These are phyloP conservation scores for Trichomonas vaginalis DNA, from an alignment of 208 protist genomes.

Conservation along the genomic window DNA sequence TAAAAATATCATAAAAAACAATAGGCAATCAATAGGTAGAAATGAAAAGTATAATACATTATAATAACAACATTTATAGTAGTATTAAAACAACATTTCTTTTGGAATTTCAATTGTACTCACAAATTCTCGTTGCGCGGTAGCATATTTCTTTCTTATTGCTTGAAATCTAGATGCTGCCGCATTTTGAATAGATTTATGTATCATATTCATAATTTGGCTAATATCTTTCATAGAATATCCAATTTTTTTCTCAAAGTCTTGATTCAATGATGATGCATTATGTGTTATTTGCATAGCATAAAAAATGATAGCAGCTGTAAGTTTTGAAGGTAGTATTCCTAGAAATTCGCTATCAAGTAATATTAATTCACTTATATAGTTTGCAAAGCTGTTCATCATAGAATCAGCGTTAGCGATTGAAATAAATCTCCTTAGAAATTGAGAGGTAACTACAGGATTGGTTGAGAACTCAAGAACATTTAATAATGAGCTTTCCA, in stretches of 20 bases:
- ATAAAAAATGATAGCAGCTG: not conserved
- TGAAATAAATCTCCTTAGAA: not conserved
- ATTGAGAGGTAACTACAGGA: not conserved
- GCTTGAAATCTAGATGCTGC: not conserved
- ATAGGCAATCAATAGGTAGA: no score
- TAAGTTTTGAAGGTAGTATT: not conserved
- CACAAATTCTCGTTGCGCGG: not conserved
- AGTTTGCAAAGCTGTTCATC: not conserved
- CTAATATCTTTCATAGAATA: not conserved
- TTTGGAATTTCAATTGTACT: not conserved
- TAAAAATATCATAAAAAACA: no score
- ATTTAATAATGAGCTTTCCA: not conserved
- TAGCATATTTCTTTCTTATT: not conserved
- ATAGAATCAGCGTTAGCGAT: not conserved
- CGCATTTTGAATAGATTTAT: not conserved
- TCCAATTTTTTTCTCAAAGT: not conserved
- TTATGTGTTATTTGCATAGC: not conserved
- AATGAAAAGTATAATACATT: no score
- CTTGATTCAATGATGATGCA: not conserved
- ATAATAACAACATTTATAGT: no score
- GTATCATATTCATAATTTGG: not conserved
- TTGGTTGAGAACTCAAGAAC: not conserved
- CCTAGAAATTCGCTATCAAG: not conserved
- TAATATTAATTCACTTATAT: not conserved
- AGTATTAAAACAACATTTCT: not conserved